Evolutionary conservation across 192 early-diverging fungal genomes (phyloP), one percentile per base, ranked within the genome.

Genomic region (Chytriomyces confervae): DNA sequence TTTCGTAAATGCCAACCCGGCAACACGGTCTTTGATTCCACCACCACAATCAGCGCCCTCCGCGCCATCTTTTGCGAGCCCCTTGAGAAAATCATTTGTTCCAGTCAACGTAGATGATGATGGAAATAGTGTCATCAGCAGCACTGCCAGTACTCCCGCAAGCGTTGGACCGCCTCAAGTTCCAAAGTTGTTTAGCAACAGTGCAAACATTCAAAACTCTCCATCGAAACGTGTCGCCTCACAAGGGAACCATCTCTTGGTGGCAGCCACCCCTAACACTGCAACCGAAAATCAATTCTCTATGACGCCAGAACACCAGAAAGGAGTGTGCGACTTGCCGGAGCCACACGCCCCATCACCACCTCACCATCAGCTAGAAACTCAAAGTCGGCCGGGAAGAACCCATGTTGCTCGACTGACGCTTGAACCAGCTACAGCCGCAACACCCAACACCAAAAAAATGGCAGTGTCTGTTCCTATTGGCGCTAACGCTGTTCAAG

Each of bases 1-100:
- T 20, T 60, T 60, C 20, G 57, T 20, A 60, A 60, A 60, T 16
- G 57, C 57, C 57, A 60, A 60, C 57, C 57, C 57, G 20, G 57
- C 57, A 20, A 60, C 57, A 1, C 13, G 20, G 57, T 60, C 57
- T 20, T 20, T 60, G 13, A n/a, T 60, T 20, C 57, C 13, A 60
- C 16, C 57, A 3, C 13, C 57, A n/a, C 57, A 16, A 60, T 60
- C 20, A 60, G 13, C 57, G 57, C 57, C 57, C 13, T 20, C 20
- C 57, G 57, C 13, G 57, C 13, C 57, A 60, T 60, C 20, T 36
- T 36, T 36, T 36, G 36, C 36, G 3, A 60, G 16, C 13, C 13
- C 20, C 13, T 60, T 16, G 20, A 60, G 57, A 60, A n/a, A 60
- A n/a, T 60, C 57, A 3, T 60, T 16, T n/a, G 20, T 16, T 60